A percentile compares a stretch with the other conserved stretches of the same genome.
phyloP scores from a whole-genome alignment of 768 basidiomycete species.

The Candolleomyces aberdarensis region DNA sequence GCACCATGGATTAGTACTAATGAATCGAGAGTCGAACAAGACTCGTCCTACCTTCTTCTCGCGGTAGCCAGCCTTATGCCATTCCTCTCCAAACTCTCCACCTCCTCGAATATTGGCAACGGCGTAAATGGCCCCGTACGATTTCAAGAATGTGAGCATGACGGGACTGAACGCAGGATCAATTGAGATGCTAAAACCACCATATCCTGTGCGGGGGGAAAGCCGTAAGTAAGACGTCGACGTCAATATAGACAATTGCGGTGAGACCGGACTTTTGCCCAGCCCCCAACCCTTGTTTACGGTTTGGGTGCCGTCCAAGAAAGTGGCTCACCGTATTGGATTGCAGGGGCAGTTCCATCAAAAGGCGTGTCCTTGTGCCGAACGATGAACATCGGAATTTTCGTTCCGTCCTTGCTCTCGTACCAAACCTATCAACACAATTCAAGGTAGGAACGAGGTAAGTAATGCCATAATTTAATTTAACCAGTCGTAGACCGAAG shows the following conservation, averaged over 20 bases:
- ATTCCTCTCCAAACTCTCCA: constrained; percentile 79
- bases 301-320: not conserved
- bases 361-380: constrained; percentile 65
- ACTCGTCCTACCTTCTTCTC: constrained; percentile 57
- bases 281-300: no score
- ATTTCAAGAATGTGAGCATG: constrained; percentile 70
- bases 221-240: not conserved
- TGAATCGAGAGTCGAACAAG: not conserved
- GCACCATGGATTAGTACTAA: not conserved
- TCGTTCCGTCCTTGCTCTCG: constrained; percentile 73
- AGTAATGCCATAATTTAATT: not conserved
- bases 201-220: constrained; percentile 51
- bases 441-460: not conserved
- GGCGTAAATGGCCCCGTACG: constrained; percentile 66
- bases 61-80: constrained; percentile 70
- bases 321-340: constrained; percentile 62
- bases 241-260: not conserved
- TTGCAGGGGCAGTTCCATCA: constrained; percentile 72
- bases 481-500: not conserved
- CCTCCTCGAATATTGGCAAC: constrained; percentile 63
- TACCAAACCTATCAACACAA: constrained; percentile 61
- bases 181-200: constrained; percentile 75
- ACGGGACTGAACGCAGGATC: constrained; percentile 69
- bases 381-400: constrained; percentile 83
- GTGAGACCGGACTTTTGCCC: no score